A percentile compares a stretch with the other conserved stretches of the same genome.
These are phyloP conservation scores for Herpetomonas tarakana DNA, from an alignment of 208 protist genomes.

Conservation along the genomic window DNA sequence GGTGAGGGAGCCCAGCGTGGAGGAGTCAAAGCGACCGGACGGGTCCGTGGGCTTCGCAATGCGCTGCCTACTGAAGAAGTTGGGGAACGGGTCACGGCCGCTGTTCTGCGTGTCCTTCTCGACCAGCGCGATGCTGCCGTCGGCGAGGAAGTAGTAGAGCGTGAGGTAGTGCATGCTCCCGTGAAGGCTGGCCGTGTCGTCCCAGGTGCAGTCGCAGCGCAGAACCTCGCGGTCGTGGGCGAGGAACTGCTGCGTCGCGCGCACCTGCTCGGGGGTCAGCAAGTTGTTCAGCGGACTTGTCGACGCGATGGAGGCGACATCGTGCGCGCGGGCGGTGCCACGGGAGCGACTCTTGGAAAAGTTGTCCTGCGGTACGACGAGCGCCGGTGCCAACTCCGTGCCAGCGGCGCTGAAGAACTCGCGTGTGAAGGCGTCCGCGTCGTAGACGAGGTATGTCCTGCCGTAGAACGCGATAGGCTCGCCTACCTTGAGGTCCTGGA, in stretches of 20 bases:
- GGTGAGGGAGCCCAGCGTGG: slow-evolving; percentile 92
- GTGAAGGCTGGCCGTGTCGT: slow-evolving; percentile 87
- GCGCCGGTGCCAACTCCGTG: slow-evolving; percentile 39
- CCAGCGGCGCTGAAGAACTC: slow-evolving; percentile 75
- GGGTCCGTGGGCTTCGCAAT: slow-evolving; percentile 69
- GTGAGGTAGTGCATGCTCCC: slow-evolving; percentile 91
- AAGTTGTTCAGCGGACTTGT: slow-evolving; percentile 63
- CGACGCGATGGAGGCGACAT: slow-evolving; percentile 76
- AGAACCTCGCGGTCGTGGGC: slow-evolving; percentile 96
- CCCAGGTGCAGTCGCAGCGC: slow-evolving; percentile 96
- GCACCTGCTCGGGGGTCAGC: slow-evolving; percentile 83
- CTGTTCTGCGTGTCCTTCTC: slow-evolving; percentile 95
- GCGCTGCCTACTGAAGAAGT: slow-evolving; percentile 93
- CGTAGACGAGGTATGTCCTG: slow-evolving; percentile 91
- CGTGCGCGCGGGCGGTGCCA: slow-evolving; percentile 55
- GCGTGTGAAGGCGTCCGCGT: slow-evolving; percentile 93
- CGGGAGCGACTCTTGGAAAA: slow-evolving; percentile 52
- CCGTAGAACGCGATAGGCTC: slow-evolving; percentile 92
- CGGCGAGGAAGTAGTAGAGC: slow-evolving; percentile 97
- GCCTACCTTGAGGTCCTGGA: slow-evolving; percentile 86
- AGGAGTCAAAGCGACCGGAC: slow-evolving; percentile 55
- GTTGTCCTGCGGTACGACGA: slow-evolving; percentile 64
- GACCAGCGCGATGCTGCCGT: slow-evolving; percentile 95
- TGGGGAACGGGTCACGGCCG: slow-evolving; percentile 96
- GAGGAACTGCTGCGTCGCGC: slow-evolving; percentile 90